Evolutionary conservation across 306 rosid genomes (phyloP).

Genomic region (Inga laurina): DNA sequence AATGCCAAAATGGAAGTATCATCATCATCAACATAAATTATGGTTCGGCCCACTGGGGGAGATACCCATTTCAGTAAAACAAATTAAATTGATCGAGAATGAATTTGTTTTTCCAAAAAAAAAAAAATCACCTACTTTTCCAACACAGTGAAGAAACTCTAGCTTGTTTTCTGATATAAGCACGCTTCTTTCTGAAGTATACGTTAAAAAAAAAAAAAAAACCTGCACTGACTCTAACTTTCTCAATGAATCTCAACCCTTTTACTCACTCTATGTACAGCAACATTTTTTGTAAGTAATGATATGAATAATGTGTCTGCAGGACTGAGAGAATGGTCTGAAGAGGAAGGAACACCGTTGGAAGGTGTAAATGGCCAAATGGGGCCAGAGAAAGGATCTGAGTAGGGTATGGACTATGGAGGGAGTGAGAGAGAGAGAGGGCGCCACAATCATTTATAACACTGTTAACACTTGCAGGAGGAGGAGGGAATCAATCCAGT

Average conservation of each 20-base stretch:
- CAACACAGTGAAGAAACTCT: conserved; percentile 34
- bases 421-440: conserved; percentile 40
- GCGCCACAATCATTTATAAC: conserved; percentile 61
- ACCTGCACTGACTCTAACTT: background rate
- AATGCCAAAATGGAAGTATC: conserved; percentile 17
- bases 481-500: conserved; percentile 23
- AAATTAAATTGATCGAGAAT: conserved; percentile 33
- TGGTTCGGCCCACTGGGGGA: conserved; percentile 19
- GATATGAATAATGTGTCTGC: conserved; percentile 39
- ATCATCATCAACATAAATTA: conserved; percentile 1
- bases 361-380: conserved; percentile 23
- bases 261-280: conserved; percentile 20
- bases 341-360: conserved; percentile 50
- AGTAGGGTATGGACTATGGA: conserved; percentile 47
- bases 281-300: background rate
- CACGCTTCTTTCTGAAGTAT: conserved; percentile 34
- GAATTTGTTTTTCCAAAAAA: background rate
- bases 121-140: conserved; percentile 45
- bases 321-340: conserved; percentile 52
- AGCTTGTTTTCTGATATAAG: conserved; percentile 41
- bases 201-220: background rate
- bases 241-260: conserved; percentile 21
- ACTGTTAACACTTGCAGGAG: conserved; percentile 41
- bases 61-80: conserved; percentile 27
- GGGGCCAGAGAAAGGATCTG: conserved; percentile 74